These are phyloP conservation scores for Melaleuca alternifolia DNA, from an alignment of 345 rosid genomes.

Conservation along the genomic window DNA sequence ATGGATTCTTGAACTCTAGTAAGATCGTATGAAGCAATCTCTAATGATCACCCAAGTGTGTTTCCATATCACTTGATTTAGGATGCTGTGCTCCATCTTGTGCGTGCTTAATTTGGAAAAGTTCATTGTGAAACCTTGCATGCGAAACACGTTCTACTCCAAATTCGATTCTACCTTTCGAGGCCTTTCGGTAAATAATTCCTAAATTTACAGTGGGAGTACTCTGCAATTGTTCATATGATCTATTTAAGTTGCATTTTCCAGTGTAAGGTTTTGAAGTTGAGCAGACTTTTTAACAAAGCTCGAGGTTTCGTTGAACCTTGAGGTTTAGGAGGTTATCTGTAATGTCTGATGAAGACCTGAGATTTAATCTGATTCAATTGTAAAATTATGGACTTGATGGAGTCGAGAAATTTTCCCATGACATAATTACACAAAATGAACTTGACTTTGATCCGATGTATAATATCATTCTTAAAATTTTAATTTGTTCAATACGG, in stretches of 20 bases:
- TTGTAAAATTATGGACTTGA: no score
- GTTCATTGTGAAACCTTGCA: neutral
- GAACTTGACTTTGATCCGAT: no score
- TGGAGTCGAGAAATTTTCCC: no score
- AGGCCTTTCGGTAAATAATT: neutral
- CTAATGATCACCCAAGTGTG: neutral
- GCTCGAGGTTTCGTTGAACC: neutral
- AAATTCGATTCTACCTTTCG: neutral
- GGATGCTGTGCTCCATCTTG: neutral
- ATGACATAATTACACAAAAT: no score
- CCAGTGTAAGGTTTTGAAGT: neutral
- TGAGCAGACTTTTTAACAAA: neutral
- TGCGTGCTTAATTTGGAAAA: neutral
- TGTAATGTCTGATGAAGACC: no score
- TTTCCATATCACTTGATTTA: neutral
- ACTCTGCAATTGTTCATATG: neutral
- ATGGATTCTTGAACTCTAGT: neutral
- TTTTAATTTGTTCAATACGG: no score
- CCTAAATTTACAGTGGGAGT: neutral
- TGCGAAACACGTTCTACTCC: neutral
- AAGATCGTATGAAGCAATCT: neutral
- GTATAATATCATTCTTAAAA: no score
- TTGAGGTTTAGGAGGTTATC: neutral
- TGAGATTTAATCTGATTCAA: no score
- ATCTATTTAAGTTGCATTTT: neutral